phyloP scores from a whole-genome alignment of 2,329 filamentous ascomycete genomes.

The Alternaria conjuncta region DNA sequence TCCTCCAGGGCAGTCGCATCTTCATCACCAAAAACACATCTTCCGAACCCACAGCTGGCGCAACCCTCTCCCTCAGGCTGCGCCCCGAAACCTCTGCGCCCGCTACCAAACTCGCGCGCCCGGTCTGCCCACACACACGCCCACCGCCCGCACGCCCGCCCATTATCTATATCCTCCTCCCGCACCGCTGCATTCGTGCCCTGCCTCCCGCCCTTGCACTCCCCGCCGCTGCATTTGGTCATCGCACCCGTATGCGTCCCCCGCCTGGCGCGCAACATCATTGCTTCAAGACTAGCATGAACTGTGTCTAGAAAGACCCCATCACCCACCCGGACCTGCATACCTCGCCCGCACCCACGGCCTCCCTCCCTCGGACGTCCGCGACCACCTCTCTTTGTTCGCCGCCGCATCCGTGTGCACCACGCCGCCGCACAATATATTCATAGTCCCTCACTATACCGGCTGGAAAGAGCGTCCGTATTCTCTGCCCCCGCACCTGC shows the following conservation, averaged over 20 bases:
- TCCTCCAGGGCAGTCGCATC: constrained; percentile 18
- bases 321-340: neutral
- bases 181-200: constrained; percentile 3
- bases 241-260: constrained; percentile 48
- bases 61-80: constrained; percentile 5
- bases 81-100: constrained; percentile 3
- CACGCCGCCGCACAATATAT: constrained; percentile 31
- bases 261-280: constrained; percentile 47
- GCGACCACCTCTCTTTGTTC: constrained; percentile 29
- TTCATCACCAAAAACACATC: constrained; percentile 17
- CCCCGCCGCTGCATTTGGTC: constrained; percentile 27
- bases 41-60: constrained; percentile 9
- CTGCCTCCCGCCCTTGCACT: constrained; percentile 39
- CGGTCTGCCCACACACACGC: neutral
- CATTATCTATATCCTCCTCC: constrained; percentile 3
- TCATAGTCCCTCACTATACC: constrained; percentile 18
- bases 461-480: constrained; percentile 24
- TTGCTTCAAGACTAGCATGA: constrained; percentile 50
- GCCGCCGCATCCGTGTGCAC: constrained; percentile 33
- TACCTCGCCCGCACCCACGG: constrained; percentile 7
- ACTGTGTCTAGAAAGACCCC: constrained; percentile 38
- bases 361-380: constrained; percentile 30
- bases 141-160: neutral
- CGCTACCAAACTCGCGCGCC: constrained; percentile 4
- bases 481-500: constrained; percentile 16